A percentile compares a stretch with the other conserved stretches of the same genome.
phyloP scores from a whole-genome alignment of 495 filamentous ascomycete genomes.

The Elaphomyces granulatus region DNA sequence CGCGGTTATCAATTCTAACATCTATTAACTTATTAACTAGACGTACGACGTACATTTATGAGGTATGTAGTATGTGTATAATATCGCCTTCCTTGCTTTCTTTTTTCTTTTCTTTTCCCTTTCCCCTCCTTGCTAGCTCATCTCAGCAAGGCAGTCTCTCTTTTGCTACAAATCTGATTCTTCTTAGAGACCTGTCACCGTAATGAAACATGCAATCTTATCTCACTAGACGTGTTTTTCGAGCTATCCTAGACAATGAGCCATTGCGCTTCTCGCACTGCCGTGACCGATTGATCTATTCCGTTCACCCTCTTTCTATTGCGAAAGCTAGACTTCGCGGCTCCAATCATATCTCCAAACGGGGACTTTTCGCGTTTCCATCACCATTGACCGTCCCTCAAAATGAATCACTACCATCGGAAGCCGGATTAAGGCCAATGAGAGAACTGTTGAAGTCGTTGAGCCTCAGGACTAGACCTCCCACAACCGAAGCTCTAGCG shows the following conservation, averaged over 20 bases:
- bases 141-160: too few species aligned
- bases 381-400: constrained; percentile 6
- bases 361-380: constrained; percentile 26
- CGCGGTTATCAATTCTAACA: too few species aligned
- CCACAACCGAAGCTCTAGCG: constrained; percentile 41
- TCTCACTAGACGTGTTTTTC: constrained; percentile 60
- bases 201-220: constrained; percentile 74
- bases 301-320: too few species aligned
- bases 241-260: constrained; percentile 51
- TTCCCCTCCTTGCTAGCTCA: too few species aligned
- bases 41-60: too few species aligned
- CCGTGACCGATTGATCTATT: constrained; percentile 17
- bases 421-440: constrained; percentile 31
- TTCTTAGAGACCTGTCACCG: too few species aligned
- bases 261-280: constrained; percentile 37
- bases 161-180: too few species aligned
- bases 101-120: too few species aligned
- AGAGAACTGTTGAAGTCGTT: constrained; percentile 26
- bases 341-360: constrained; percentile 15
- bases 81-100: too few species aligned
- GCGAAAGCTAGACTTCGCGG: background rate
- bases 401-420: constrained; percentile 20
- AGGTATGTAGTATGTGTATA: too few species aligned
- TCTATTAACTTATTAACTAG: too few species aligned
- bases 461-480: constrained; percentile 34